These are phyloP conservation scores for Triadica sebifera DNA, from an alignment of 345 rosid species.

Conservation along the genomic window DNA sequence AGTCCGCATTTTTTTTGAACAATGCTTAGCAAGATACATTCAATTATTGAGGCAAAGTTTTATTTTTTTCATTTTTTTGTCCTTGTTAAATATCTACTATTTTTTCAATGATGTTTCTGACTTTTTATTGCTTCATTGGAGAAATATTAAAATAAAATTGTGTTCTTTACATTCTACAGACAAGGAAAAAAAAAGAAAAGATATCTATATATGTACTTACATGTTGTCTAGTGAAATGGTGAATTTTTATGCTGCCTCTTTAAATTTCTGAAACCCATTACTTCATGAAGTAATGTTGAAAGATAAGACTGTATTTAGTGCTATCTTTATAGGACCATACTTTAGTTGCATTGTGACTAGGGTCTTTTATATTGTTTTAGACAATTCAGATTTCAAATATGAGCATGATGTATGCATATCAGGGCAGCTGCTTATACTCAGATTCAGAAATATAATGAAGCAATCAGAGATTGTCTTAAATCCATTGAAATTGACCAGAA, in stretches of 20 bases:
- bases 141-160: too few species aligned
- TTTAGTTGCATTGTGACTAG: background rate
- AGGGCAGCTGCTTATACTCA: constrained; percentile 93
- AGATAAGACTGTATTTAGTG: background rate
- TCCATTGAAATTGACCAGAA: constrained; percentile 72
- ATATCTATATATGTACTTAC: too few species aligned
- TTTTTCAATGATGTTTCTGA: too few species aligned
- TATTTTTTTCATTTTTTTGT: too few species aligned
- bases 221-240: background rate
- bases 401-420: constrained; percentile 21
- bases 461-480: constrained; percentile 69
- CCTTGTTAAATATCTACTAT: too few species aligned
- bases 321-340: background rate
- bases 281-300: background rate
- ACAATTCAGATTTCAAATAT: constrained; percentile 9
- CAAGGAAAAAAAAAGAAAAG: too few species aligned
- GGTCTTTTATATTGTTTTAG: constrained; percentile 14
- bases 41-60: too few species aligned
- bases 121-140: too few species aligned
- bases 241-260: background rate
- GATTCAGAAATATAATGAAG: constrained; percentile 57
- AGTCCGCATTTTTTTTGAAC: too few species aligned
- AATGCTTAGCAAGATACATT: too few species aligned
- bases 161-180: too few species aligned
- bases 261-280: background rate